phyloP scores from a whole-genome alignment of 208 protist genomes.

The Herpetomonas tarakana region DNA sequence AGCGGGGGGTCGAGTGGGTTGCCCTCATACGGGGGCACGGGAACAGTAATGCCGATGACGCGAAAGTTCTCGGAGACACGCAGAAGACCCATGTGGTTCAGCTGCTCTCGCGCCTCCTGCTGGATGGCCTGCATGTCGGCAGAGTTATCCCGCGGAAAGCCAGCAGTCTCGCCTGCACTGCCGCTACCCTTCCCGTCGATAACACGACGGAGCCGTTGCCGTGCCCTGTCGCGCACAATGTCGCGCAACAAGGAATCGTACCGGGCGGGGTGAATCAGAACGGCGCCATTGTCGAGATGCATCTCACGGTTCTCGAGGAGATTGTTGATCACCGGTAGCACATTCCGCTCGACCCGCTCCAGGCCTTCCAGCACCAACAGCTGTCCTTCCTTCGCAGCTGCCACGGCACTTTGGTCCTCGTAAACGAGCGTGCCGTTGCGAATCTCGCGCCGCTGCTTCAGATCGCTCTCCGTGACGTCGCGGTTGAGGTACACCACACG shows the following conservation, averaged over 20 bases:
- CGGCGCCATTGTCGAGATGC: constrained; percentile 92
- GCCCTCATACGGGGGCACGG: constrained; percentile 82
- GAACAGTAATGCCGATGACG: constrained; percentile 94
- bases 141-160: background rate
- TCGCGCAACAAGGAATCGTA: constrained; percentile 84
- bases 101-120: constrained; percentile 43
- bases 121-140: background rate
- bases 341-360: constrained; percentile 94
- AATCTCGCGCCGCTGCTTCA: constrained; percentile 94
- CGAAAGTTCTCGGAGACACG: constrained; percentile 90
- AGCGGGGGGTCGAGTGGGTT: constrained; percentile 87
- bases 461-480: constrained; percentile 94
- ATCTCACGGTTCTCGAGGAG: constrained; percentile 96
- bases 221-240: constrained; percentile 17
- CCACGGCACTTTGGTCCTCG: constrained; percentile 91
- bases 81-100: constrained; percentile 76
- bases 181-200: background rate
- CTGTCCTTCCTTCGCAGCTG: constrained; percentile 86
- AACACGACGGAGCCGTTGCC: background rate
- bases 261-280: constrained; percentile 85
- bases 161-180: too few species aligned
- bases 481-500: constrained; percentile 88
- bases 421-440: constrained; percentile 85
- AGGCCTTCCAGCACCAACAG: constrained; percentile 95
- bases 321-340: constrained; percentile 94